Evolutionary conservation across 2,329 filamentous ascomycete genomes (phyloP), one percentile per base, ranked within the genome.

Genomic region (Curvularia sp.): DNA sequence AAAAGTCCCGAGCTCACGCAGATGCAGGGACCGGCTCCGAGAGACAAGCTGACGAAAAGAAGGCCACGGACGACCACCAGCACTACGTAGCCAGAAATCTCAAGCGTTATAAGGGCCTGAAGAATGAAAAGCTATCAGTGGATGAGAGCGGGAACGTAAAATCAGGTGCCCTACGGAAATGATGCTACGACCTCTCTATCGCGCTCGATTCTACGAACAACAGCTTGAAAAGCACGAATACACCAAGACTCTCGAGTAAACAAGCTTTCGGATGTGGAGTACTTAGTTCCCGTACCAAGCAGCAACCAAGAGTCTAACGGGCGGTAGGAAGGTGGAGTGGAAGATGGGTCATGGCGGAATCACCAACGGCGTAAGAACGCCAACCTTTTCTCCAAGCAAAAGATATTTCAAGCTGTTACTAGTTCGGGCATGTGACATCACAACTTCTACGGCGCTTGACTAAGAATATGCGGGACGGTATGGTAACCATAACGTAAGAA

Each of bases 401-500:
- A 38, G 48, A 13, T 18, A 13, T 18, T 49, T 20, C 48, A 49
- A 28, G 13, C 18, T 52, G 42, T 13, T 13, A 9, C 5, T 9
- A 24, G 30, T 4, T 22, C 31, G 44, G 44, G n/a, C 5, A 1
- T n/a, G 38, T 57, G 56, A 58, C 56, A 55, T 58, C 56, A 55
- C 38, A 26, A 24, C 44, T 35, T 26, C 31, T 49, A 30, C 43
- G 20, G 26, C 28, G 26, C 39, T 49, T 58, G 56, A 54, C 55
- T 54, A 49, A 49, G 22, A 33, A 18, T 22, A 9, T 48, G 9
- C 5, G 15, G 15, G 30, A 39, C n/a, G 30, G 35, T 5, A 20
- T 28, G 20, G n/a, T 41, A 51, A 50, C 46, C 42, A 58, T 58
- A 58, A 58, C 56, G 56, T 58, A 58, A 58, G 12, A 47, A 55